Conservation (phyloP, 345 rosid species). For the Brassica rapa region DNA sequence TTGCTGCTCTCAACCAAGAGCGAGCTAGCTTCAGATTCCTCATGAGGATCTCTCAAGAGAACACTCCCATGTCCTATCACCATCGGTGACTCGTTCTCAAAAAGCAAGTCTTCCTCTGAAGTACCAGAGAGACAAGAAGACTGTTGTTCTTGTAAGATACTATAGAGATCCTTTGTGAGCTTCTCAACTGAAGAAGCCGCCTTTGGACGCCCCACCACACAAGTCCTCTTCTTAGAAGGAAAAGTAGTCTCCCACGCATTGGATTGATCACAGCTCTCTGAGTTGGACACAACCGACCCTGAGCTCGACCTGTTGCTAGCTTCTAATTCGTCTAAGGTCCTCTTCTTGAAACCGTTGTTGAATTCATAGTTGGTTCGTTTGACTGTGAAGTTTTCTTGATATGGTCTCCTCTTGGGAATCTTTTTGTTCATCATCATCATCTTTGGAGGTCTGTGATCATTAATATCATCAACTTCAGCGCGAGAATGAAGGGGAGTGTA, state of each 20-base stretch:
- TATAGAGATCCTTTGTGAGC: slow-evolving; percentile 84
- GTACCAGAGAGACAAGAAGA: slow-evolving; percentile 82
- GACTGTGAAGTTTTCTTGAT: slow-evolving; percentile 49
- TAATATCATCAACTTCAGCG: slow-evolving; percentile 62
- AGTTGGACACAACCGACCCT: slow-evolving; percentile 92
- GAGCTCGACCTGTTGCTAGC: slow-evolving; percentile 91
- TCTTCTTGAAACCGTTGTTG: slow-evolving; percentile 55
- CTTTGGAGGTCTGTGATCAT: slow-evolving; percentile 57
- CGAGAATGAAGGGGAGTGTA: slow-evolving; percentile 56
- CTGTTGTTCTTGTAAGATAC: slow-evolving; percentile 94
- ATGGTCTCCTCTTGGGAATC: slow-evolving; percentile 64
- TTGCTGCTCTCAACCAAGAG: slow-evolving; percentile 75
- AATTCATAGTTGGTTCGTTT: slow-evolving; percentile 50
- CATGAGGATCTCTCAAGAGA: slow-evolving; percentile 83
- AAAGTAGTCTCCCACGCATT: slow-evolving; percentile 81
- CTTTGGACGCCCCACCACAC: slow-evolving; percentile 80
- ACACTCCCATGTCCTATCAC: slow-evolving; percentile 96
- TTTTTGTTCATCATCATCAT: slow-evolving; percentile 49
- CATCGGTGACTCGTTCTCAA: slow-evolving; percentile 83
- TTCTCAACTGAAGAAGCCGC: slow-evolving; percentile 84
- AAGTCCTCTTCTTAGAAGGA: slow-evolving; percentile 85
- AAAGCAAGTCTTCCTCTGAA: slow-evolving; percentile 88
- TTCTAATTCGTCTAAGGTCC: slow-evolving; percentile 68
- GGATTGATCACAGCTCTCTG: slow-evolving; percentile 95
- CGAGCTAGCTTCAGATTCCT: slow-evolving; percentile 98